phyloP scores from a whole-genome alignment of 1,284 basidiomycete genomes.

The Anthracocystis panici-leucophaei region DNA sequence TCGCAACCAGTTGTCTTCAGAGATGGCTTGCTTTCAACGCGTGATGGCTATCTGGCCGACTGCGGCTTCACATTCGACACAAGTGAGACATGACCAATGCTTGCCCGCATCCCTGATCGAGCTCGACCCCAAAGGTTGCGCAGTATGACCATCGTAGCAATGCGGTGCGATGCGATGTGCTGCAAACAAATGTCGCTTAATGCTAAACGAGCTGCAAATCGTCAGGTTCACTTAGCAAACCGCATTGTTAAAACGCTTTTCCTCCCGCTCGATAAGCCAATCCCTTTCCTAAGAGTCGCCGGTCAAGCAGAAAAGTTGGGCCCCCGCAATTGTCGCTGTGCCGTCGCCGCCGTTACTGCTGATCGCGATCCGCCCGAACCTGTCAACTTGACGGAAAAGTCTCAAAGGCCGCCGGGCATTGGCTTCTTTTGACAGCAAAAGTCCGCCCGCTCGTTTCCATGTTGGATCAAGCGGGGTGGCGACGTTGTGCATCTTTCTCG shows the following conservation, averaged over 20 bases:
- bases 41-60: too few relatives aligned
- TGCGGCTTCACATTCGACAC: background rate
- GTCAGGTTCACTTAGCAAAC: background rate
- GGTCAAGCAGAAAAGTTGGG: constrained; percentile 7
- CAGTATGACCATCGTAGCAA: background rate
- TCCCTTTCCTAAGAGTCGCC: background rate
- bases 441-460: background rate
- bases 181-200: constrained; percentile 1
- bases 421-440: background rate
- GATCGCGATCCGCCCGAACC: constrained; percentile 5
- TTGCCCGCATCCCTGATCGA: background rate
- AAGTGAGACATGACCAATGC: background rate
- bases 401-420: constrained; percentile 7
- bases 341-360: background rate
- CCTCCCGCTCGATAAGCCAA: too few relatives aligned
- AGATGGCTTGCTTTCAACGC: too few relatives aligned
- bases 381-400: background rate
- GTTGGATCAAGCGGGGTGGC: background rate
- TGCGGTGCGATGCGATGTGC: background rate
- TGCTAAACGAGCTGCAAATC: constrained; percentile 9
- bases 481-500: background rate
- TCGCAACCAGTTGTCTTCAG: too few relatives aligned
- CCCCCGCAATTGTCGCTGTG: constrained; percentile 5
- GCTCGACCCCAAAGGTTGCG: background rate
- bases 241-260: background rate